Percentiles rank a stretch among this genome's conserved stretches.
Evolutionary conservation across 169 alveolate species (phyloP).

Genomic region (Toxoplasma gondii): DNA sequence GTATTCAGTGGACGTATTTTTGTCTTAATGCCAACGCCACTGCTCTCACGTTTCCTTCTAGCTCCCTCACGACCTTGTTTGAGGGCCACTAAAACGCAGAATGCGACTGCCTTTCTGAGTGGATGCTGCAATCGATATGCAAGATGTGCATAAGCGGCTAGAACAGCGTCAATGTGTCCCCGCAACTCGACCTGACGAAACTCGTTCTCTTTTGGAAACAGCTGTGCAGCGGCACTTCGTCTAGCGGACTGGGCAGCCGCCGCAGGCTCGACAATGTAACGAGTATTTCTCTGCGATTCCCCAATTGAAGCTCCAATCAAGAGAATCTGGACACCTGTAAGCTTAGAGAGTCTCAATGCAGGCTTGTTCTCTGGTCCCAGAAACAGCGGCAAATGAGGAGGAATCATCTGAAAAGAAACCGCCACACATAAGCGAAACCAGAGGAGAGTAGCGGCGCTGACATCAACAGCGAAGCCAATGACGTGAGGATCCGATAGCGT

Average conservation of each 20-base stretch:
- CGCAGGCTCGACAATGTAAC: constrained; percentile 5
- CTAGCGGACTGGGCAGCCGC: not conserved
- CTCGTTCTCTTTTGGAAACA: not conserved
- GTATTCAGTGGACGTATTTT: not conserved
- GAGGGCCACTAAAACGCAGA: constrained; percentile 14
- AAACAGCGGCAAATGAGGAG: constrained; percentile 12
- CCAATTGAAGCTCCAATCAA: constrained; percentile 19
- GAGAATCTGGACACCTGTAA: not conserved
- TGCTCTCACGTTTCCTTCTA: not conserved
- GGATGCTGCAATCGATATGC: constrained; percentile 25
- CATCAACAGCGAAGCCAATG: not conserved
- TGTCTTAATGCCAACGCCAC: not conserved
- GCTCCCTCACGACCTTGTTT: not conserved
- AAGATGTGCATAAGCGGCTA: constrained; percentile 23
- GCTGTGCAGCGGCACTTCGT: not conserved
- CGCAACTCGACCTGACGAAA: constrained; percentile 27
- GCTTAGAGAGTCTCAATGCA: not conserved
- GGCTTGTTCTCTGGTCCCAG: constrained; percentile 46
- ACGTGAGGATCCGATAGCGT: not conserved
- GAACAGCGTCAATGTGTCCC: constrained; percentile 22
- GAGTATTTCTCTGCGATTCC: constrained; percentile 14
- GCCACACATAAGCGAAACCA: not conserved
- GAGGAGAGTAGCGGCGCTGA: not conserved
- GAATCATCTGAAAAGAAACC: not conserved
- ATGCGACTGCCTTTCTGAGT: constrained; percentile 29